Percentiles rank a stretch among this genome's conserved stretches.
Conservation (phyloP, 352 stramenopile genomes). For the Blastocystis sp. region DNA sequence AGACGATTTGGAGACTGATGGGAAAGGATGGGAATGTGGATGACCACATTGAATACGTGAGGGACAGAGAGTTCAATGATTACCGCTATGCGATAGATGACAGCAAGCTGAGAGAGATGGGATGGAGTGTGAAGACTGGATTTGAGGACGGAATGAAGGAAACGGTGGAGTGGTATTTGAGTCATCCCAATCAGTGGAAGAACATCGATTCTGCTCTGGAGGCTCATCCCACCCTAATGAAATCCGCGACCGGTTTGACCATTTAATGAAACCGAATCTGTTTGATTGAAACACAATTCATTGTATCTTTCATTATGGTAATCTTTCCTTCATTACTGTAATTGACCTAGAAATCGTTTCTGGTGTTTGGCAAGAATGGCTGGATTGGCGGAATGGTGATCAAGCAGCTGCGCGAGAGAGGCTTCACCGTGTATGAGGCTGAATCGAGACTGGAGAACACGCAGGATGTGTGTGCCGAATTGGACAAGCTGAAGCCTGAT, state of each 20-base stretch:
- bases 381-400: conserved; percentile 83
- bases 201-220: conserved; percentile 68
- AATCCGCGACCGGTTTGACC: too few relatives aligned
- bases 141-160: conserved; percentile 86
- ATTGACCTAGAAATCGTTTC: conserved; percentile 53
- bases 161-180: conserved; percentile 72
- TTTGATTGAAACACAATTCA: too few relatives aligned
- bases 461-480: conserved; percentile 76
- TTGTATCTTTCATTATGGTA: too few relatives aligned
- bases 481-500: conserved; percentile 80
- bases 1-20: conserved; percentile 82
- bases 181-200: conserved; percentile 70
- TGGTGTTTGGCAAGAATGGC: conserved; percentile 78
- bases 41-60: conserved; percentile 77
- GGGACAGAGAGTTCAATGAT: conserved; percentile 93
- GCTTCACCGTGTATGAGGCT: conserved; percentile 76
- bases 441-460: conserved; percentile 79
- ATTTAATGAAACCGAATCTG: too few relatives aligned
- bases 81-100: conserved; percentile 92
- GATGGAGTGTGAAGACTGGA: conserved; percentile 85
- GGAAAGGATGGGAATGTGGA: conserved; percentile 74
- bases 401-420: too few relatives aligned
- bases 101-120: conserved; percentile 83
- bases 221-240: conserved; percentile 68
- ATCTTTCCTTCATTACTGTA: too few relatives aligned